Evolutionary conservation across 2,329 filamentous ascomycete genomes (phyloP), one percentile per base, ranked within the genome.

Genomic region (Monilinia fructicola): DNA sequence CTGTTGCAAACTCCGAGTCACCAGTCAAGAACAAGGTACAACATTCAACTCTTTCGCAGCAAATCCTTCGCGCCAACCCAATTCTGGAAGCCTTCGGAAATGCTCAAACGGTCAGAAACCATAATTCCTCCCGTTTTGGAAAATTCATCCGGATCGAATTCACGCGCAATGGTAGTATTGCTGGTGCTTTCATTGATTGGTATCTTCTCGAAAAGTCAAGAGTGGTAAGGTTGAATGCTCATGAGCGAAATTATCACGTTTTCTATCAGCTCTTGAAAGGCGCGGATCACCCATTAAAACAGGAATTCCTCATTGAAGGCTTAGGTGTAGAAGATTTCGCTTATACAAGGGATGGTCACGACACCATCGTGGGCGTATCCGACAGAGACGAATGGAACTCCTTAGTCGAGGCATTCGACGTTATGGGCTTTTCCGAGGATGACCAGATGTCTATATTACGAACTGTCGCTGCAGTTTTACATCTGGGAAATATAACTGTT

Each of bases 101-200:
- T 76, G 95, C 95, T 1, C 96, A 99, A 77, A 99, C 95, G 0
- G 92, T 99, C 40, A 87, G 95, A 64, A 99, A 99, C 78, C 95
- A 99, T 80, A 99, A 99, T 77, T 99, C 95, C 0, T 99, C 95
- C 6, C 88, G 95, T 70, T 99, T 99, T 75, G 95, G 95, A 76
- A 99, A 99, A 78, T 99, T 99, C 75, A 99, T 99, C 76, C 87
- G 96, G 60, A 99, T 99, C 75, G 93, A 97, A 76, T 97, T 99
- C 79, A 92, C 88, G 44, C 85, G 91, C 31, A 86, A 86, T 46
- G 96, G 96, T 38, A 90, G 95, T 65, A 99, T 99, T 71, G 91
- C 91, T 4, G 96, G 96, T 46, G 95, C 95, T 28, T 97, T 93
- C 79, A 98, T 99, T 71, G 93, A 99, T 77, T 99, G 95, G 95